Percentiles rank a stretch among this genome's conserved stretches.
Evolutionary conservation across 257 asterid species (phyloP).

Genomic region (Nyctanthes arbortristis): DNA sequence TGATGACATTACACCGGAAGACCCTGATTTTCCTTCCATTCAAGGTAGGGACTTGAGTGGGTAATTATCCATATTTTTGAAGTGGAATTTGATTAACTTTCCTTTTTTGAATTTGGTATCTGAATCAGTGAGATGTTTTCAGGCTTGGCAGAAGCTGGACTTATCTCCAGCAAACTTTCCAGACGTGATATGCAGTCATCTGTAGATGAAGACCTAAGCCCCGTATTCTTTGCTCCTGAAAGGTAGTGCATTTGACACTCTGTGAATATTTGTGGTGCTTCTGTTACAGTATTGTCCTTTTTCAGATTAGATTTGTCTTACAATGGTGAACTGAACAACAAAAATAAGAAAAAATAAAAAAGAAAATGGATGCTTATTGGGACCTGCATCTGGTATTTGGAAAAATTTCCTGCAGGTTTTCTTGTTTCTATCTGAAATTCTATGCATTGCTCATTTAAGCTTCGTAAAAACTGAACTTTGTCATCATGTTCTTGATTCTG

Average conservation of each 20-base stretch:
- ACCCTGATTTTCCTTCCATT: slow-evolving; percentile 91
- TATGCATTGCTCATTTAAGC: slow-evolving; percentile 3
- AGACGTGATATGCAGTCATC: slow-evolving; percentile 77
- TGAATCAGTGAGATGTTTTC: slow-evolving; percentile 40
- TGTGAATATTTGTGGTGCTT: slow-evolving; percentile 20
- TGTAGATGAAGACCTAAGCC: slow-evolving; percentile 60
- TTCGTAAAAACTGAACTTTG: slow-evolving; percentile 8
- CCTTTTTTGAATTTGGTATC: slow-evolving; percentile 23
- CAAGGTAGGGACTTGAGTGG: slow-evolving; percentile 59
- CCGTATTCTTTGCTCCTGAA: slow-evolving; percentile 80
- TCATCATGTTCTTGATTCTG: slow-evolving; percentile 4
- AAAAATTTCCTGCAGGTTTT: slow-evolving; percentile 16
- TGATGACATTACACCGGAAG: slow-evolving; percentile 89
- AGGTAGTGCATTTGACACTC: slow-evolving; percentile 44
- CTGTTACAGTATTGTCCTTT: slow-evolving; percentile 10
- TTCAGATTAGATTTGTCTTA: background rate
- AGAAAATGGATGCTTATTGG: slow-evolving; percentile 11
- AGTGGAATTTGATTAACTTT: slow-evolving; percentile 6
- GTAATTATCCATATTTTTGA: slow-evolving; percentile 22
- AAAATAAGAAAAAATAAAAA: slow-evolving; percentile 4
- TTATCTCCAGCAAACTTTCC: slow-evolving; percentile 96
- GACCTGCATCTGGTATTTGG: slow-evolving; percentile 7
- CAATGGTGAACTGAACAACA: slow-evolving; percentile 6
- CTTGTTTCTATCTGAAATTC: slow-evolving; percentile 2
- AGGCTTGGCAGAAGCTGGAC: slow-evolving; percentile 99